phyloP scores from a whole-genome alignment of 148 eudicot species.

The Beta vulgaris region DNA sequence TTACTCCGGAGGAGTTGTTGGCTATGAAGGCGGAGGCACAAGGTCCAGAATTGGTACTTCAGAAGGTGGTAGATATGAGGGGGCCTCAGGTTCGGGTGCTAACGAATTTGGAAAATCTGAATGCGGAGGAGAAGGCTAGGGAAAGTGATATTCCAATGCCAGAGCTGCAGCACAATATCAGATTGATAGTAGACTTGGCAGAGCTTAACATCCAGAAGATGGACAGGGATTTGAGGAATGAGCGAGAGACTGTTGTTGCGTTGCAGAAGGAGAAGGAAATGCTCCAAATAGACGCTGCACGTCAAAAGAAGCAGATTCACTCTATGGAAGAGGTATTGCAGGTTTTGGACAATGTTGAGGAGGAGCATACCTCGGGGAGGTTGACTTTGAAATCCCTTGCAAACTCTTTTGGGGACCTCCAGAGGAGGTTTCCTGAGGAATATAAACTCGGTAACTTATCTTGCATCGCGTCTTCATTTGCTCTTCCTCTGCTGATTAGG shows the following conservation, averaged over 20 bases:
- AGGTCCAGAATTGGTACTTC: slow-evolving; percentile 52
- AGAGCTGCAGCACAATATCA: slow-evolving; percentile 74
- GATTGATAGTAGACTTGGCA: slow-evolving; percentile 60
- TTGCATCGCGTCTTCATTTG: slow-evolving; percentile 69
- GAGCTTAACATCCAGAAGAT: slow-evolving; percentile 73
- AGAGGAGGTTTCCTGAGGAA: slow-evolving; percentile 52
- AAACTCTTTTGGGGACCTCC: slow-evolving; percentile 49
- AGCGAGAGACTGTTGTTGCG: slow-evolving; percentile 64
- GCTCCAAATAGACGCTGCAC: slow-evolving; percentile 48
- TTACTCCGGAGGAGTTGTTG: slow-evolving; percentile 78
- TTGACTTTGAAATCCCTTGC: slow-evolving; percentile 68
- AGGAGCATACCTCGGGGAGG: slow-evolving; percentile 49
- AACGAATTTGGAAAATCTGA: slow-evolving; percentile 73
- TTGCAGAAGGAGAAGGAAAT: slow-evolving; percentile 82
- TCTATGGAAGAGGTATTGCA: slow-evolving; percentile 51
- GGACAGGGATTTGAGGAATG: slow-evolving; percentile 71
- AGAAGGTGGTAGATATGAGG: slow-evolving; percentile 85
- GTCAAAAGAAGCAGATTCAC: slow-evolving; percentile 62
- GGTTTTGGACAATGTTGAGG: slow-evolving; percentile 46
- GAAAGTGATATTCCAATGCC: slow-evolving; percentile 86
- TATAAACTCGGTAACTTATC: slow-evolving; percentile 76
- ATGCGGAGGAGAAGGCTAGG: slow-evolving; percentile 74
- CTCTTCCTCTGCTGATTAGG: slow-evolving; percentile 70
- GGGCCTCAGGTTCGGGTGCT: slow-evolving; percentile 88
- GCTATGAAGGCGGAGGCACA: slow-evolving; percentile 65